Conservation (phyloP, 192 early-diverging fungal species). For the Phlyctochytrium bullatum region DNA sequence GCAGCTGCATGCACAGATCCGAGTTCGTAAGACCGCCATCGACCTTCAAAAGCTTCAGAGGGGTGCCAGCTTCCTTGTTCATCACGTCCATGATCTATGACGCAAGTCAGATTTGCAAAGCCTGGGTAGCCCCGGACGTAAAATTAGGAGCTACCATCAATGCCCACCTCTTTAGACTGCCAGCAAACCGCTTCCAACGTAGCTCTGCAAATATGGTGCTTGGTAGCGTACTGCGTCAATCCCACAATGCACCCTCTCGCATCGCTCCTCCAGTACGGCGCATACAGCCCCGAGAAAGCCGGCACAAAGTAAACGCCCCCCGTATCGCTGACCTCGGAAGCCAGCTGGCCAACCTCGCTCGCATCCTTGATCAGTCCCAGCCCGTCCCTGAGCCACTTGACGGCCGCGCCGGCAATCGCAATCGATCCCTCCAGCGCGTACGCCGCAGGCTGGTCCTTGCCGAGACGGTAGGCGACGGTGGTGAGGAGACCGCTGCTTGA, state of each 20-base stretch:
- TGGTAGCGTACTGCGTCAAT: slow-evolving; percentile 83
- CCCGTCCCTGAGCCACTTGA: slow-evolving; percentile 90
- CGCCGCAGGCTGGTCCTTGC: slow-evolving; percentile 58
- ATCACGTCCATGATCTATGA: slow-evolving; percentile 76
- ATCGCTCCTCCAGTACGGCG: slow-evolving; percentile 92
- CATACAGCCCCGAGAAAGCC: slow-evolving; percentile 89
- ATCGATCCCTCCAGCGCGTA: slow-evolving; percentile 94
- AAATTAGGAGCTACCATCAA: neutral
- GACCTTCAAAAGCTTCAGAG: slow-evolving; percentile 75
- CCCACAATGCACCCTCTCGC: slow-evolving; percentile 73
- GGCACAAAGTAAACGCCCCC: slow-evolving; percentile 95
- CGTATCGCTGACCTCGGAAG: slow-evolving; percentile 65
- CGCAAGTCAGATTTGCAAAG: neutral
- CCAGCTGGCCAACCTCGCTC: slow-evolving; percentile 70
- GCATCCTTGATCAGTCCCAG: slow-evolving; percentile 74
- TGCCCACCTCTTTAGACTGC: slow-evolving; percentile 71
- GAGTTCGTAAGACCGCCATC: slow-evolving; percentile 95
- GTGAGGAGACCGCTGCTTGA: slow-evolving; percentile 84
- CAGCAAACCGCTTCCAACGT: slow-evolving; percentile 88
- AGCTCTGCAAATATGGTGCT: slow-evolving; percentile 81
- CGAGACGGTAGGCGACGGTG: slow-evolving; percentile 87
- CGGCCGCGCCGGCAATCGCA: slow-evolving; percentile 84
- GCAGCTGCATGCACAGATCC: slow-evolving; percentile 88
- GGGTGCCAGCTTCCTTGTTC: slow-evolving; percentile 71
- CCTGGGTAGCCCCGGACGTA: neutral